phyloP scores from a whole-genome alignment of 2,329 filamentous ascomycete species.

The Nemania bipapillata region DNA sequence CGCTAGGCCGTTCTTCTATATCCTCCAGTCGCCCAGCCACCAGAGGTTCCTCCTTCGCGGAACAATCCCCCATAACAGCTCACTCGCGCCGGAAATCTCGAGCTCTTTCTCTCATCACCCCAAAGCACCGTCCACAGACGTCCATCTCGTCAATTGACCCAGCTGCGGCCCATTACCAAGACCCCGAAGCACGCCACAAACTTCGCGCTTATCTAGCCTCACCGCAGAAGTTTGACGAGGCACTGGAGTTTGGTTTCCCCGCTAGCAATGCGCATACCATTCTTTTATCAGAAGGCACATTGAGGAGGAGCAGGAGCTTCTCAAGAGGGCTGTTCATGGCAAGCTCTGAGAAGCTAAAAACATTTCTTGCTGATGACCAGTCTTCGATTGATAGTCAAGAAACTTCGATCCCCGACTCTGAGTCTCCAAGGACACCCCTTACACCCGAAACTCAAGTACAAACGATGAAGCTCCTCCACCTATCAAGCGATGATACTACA shows the following conservation, averaged over 20 bases:
- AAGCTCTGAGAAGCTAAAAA: slow-evolving; percentile 62
- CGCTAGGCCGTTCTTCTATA: slow-evolving; percentile 67
- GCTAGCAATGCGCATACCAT: slow-evolving; percentile 61
- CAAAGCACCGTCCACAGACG: slow-evolving; percentile 58
- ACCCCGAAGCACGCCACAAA: slow-evolving; percentile 87
- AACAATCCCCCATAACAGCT: slow-evolving; percentile 44
- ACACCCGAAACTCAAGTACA: slow-evolving; percentile 56
- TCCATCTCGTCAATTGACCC: slow-evolving; percentile 71
- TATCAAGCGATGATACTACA: slow-evolving; percentile 46
- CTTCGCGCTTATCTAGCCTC: slow-evolving; percentile 86
- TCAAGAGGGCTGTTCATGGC: slow-evolving; percentile 43
- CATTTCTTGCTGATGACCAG: slow-evolving; percentile 60
- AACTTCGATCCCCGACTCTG: slow-evolving; percentile 65
- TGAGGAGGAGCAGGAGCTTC: slow-evolving; percentile 41
- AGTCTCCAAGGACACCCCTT: slow-evolving; percentile 69
- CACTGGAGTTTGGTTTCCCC: slow-evolving; percentile 91
- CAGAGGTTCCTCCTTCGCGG: slow-evolving; percentile 55
- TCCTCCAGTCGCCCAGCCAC: slow-evolving; percentile 61
- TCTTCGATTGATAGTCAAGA: slow-evolving; percentile 67
- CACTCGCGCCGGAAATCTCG: slow-evolving; percentile 65
- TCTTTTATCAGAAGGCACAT: slow-evolving; percentile 50
- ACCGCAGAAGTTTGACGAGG: slow-evolving; percentile 94
- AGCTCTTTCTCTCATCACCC: slow-evolving; percentile 65
- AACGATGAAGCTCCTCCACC: slow-evolving; percentile 38
- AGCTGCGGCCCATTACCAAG: slow-evolving; percentile 83